phyloP scores from a whole-genome alignment of 2,329 filamentous ascomycete species.

The Fusarium proliferatum region DNA sequence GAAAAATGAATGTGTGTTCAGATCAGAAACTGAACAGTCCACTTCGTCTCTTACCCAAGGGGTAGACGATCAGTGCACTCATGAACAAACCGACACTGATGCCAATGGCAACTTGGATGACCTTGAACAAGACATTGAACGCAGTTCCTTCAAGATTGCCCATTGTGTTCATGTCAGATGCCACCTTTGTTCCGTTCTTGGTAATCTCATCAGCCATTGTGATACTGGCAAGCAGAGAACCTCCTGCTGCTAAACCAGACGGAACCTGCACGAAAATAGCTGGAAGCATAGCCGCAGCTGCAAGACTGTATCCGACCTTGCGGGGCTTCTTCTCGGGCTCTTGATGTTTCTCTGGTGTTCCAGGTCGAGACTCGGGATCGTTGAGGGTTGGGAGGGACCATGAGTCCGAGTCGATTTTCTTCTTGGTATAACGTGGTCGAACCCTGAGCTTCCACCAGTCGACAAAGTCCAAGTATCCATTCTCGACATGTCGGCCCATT shows the following conservation, averaged over 20 bases:
- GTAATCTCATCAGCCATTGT: constrained; percentile 66
- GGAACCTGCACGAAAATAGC: constrained; percentile 83
- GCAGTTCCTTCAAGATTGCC: constrained; percentile 56
- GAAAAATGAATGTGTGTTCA: background rate
- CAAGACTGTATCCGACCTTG: constrained; percentile 77
- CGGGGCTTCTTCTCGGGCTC: constrained; percentile 50
- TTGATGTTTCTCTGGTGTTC: constrained; percentile 33
- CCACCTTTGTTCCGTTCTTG: constrained; percentile 52
- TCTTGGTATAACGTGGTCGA: constrained; percentile 48
- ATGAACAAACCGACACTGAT: constrained; percentile 71
- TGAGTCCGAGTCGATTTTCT: constrained; percentile 42
- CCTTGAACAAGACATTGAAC: constrained; percentile 66
- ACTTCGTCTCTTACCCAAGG: constrained; percentile 67
- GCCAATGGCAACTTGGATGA: constrained; percentile 71
- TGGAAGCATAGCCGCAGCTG: constrained; percentile 85
- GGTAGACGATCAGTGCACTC: constrained; percentile 66
- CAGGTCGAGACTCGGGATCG: constrained; percentile 50
- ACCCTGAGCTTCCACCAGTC: constrained; percentile 64
- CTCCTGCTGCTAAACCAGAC: constrained; percentile 69
- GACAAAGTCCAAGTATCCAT: constrained; percentile 60
- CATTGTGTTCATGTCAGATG: constrained; percentile 40
- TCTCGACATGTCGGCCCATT: constrained; percentile 68
- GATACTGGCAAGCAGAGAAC: constrained; percentile 68
- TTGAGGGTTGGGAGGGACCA: constrained; percentile 48
- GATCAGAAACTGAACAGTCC: constrained; percentile 65